Base-by-base conservation (phyloP, 2,329 filamentous ascomycete genomes). In the Alternaria solani region DNA sequence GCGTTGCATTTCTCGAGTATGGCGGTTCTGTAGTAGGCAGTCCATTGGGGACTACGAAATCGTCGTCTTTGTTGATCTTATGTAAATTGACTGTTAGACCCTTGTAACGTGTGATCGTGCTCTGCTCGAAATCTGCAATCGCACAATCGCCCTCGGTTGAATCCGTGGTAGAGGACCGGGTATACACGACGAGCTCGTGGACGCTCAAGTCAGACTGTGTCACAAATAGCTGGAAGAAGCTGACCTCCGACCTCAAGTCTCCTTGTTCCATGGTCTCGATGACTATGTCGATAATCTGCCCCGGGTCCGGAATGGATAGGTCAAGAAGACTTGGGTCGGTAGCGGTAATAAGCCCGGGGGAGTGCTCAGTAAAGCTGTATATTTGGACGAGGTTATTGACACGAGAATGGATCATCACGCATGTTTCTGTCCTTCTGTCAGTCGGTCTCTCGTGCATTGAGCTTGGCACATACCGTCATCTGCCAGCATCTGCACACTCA, bases 391-490 rank as follows among this genome's bases (percentile, higher is more conserved):
- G 58, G 14, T 59, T 53, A 32, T 77, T 75, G 14, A 79, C 20
- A 0, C 67, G 67, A 2, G 79, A 81, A 52, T 74, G 69, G 5
- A 80, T 30, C 6, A 79, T 42, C 2, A 79, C 61, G 48, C 71
- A 55, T 7, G 58, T 67, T 25, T 76, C 77, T 78, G 30, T 12
- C 44, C 48, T 3, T 4, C 2, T 7, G 41, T 74, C 32, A 74
- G 65, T 25, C 11, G n/a, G 8, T 26, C 8, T 4, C 12, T n/a
- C 14, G 32, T 28, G 3, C 0, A 14, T 36, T n/a, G 16, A 25
- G 9, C 9, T 6, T 26, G 16, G 9, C 12, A 25, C 36, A 18
- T 73, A 81, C 78, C 73, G 48, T 78, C 64, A 6, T 76, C 73
- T 23, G 72, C 65, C 4, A 62, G 56, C 25, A 63, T 54, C n/a